phyloP scores from a whole-genome alignment of 2,329 filamentous ascomycete species.

The Tolypocladium inflatum region DNA sequence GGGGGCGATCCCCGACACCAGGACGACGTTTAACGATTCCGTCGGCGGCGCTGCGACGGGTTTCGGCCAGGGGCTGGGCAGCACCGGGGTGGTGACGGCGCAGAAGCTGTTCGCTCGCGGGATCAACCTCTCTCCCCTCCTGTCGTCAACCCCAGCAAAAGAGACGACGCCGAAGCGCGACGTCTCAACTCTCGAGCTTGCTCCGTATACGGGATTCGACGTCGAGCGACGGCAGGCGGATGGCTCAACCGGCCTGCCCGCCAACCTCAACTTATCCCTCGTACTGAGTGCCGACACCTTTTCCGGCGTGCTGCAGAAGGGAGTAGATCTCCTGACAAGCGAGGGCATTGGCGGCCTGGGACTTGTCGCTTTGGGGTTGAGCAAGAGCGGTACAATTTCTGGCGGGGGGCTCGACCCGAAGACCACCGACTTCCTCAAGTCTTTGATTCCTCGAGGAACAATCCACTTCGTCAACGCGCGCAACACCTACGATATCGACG shows the following conservation, averaged over 20 bases:
- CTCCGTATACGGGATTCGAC: background rate
- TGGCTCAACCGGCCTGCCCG: background rate
- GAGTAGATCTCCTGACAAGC: slow-evolving; percentile 19
- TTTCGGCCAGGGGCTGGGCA: slow-evolving; percentile 23
- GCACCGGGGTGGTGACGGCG: slow-evolving; percentile 19
- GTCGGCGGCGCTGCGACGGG: slow-evolving; percentile 23
- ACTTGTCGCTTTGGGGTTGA: slow-evolving; percentile 15
- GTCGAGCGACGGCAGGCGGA: background rate
- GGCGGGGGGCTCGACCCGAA: slow-evolving; percentile 3
- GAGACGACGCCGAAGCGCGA: background rate
- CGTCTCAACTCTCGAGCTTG: background rate
- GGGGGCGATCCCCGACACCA: slow-evolving; percentile 10
- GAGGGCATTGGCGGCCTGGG: slow-evolving; percentile 22
- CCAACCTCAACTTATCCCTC: slow-evolving; percentile 14
- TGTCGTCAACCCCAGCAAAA: background rate
- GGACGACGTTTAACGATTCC: slow-evolving; percentile 22
- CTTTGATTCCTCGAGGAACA: slow-evolving; percentile 7
- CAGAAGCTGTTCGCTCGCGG: slow-evolving; percentile 16
- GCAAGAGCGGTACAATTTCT: slow-evolving; percentile 12
- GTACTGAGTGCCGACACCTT: slow-evolving; percentile 18
- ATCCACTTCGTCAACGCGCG: slow-evolving; percentile 16
- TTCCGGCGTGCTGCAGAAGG: slow-evolving; percentile 17
- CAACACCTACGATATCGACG: slow-evolving; percentile 17
- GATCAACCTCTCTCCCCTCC: background rate
- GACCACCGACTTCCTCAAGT: background rate